Percentiles rank a stretch among this genome's conserved stretches.
These are phyloP conservation scores for Sclerotinia minor DNA, from an alignment of 2,329 filamentous ascomycete genomes.

Conservation along the genomic window DNA sequence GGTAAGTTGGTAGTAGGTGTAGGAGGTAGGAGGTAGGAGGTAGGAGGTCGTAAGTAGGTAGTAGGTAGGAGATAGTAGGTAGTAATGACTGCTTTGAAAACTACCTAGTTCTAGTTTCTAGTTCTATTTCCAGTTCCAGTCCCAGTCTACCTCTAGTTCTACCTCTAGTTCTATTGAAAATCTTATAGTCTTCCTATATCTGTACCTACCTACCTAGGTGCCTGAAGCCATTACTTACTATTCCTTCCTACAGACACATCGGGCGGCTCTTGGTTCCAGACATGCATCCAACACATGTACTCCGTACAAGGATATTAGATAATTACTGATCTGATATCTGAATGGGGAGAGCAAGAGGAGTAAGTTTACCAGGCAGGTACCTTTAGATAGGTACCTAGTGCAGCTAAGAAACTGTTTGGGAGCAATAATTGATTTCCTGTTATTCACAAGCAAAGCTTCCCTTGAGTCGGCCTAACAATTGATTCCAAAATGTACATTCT, in stretches of 20 bases:
- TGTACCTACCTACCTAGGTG: neutral
- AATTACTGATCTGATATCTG: neutral
- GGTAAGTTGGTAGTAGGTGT: too few relatives aligned
- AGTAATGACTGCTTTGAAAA: neutral
- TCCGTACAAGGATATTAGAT: slow-evolving; percentile 5
- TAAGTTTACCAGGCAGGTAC: neutral
- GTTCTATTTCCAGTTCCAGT: neutral
- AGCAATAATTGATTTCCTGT: neutral
- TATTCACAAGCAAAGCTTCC: neutral
- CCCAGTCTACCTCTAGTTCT: neutral
- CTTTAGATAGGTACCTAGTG: neutral
- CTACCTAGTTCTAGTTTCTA: too few relatives aligned
- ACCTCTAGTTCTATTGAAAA: neutral
- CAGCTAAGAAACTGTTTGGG: neutral
- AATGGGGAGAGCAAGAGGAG: neutral
- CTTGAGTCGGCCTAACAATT: too few relatives aligned
- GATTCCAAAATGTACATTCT: neutral
- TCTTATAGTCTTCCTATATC: too few relatives aligned
- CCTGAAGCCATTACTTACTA: neutral
- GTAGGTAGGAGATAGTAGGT: too few relatives aligned
- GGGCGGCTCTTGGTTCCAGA: neutral
- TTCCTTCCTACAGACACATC: neutral
- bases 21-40: too few relatives aligned
- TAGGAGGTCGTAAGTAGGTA: too few relatives aligned
- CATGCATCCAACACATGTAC: neutral